phyloP scores from a whole-genome alignment of 352 stramenopile species.

The Aphanomyces stellatus region DNA sequence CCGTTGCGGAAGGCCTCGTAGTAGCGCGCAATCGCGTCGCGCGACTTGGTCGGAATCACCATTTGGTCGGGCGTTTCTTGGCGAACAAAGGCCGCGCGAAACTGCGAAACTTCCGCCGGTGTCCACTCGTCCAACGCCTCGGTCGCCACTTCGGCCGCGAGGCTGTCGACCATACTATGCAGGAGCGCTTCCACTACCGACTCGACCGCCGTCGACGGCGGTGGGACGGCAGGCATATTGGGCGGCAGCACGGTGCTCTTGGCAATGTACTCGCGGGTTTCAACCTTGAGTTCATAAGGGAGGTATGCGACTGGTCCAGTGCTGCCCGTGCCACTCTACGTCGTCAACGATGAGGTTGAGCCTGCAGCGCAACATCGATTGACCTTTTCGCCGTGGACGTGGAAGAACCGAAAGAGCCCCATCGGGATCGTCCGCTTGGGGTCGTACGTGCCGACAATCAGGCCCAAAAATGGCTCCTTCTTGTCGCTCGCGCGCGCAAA shows the following conservation, averaged over 20 bases:
- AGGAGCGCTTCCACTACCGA: no score
- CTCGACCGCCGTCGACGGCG: no score
- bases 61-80: neutral
- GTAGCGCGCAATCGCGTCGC: neutral
- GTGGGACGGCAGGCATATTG: no score
- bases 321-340: constrained; percentile 33
- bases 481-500: constrained; percentile 49
- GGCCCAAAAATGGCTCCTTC: constrained; percentile 82
- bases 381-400: constrained; percentile 52
- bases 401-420: constrained; percentile 80
- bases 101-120: neutral
- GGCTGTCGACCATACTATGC: no score
- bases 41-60: neutral
- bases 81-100: neutral
- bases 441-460: constrained; percentile 93
- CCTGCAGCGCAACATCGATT: neutral
- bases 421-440: constrained; percentile 55
- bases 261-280: neutral
- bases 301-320: constrained; percentile 62
- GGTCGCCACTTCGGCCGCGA: no score
- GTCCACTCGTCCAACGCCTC: no score
- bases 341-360: no score
- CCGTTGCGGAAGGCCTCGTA: neutral
- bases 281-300: constrained; percentile 27
- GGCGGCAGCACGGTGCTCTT: no score